Conservation (phyloP, 1,284 basidiomycete species). For the Cryptococcus hybrid region DNA sequence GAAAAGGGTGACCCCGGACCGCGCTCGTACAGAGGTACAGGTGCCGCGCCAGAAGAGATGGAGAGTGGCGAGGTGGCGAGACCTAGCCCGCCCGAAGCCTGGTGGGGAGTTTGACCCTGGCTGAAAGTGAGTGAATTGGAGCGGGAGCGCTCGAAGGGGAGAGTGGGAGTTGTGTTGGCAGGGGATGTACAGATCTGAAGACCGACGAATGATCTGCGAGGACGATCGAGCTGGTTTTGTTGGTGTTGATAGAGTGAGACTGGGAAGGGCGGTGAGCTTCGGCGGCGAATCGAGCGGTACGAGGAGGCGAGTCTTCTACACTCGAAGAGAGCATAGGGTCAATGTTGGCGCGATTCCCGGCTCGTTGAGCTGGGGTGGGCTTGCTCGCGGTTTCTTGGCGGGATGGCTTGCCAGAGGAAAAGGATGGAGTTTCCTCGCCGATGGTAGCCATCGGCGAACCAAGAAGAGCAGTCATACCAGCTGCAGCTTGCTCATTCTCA, state of each 20-base stretch:
- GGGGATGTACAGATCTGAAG: constrained; percentile 42
- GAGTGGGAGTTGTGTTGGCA: background rate
- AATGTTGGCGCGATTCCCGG: constrained; percentile 9
- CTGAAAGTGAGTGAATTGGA: background rate
- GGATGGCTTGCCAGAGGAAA: background rate
- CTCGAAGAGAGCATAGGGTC: constrained; percentile 16
- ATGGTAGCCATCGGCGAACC: constrained; percentile 32
- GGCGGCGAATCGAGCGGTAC: background rate
- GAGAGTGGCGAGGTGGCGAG: constrained; percentile 1
- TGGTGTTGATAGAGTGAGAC: background rate
- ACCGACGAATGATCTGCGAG: constrained; percentile 40
- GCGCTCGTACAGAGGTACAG: constrained; percentile 32
- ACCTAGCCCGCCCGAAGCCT: background rate
- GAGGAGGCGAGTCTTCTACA: background rate
- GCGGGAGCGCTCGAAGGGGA: background rate
- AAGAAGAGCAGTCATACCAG: constrained; percentile 33
- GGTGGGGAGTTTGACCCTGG: background rate
- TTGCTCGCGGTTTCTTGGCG: constrained; percentile 10
- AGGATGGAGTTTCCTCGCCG: constrained; percentile 19
- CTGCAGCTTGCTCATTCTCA: constrained; percentile 23
- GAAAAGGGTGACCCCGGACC: constrained; percentile 46
- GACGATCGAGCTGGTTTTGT: background rate
- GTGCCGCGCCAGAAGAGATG: constrained; percentile 1
- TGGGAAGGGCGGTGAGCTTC: background rate
- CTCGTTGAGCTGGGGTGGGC: constrained; percentile 26